Base-by-base conservation (phyloP, 169 alveolate species). In the Plasmodium fragile region DNA sequence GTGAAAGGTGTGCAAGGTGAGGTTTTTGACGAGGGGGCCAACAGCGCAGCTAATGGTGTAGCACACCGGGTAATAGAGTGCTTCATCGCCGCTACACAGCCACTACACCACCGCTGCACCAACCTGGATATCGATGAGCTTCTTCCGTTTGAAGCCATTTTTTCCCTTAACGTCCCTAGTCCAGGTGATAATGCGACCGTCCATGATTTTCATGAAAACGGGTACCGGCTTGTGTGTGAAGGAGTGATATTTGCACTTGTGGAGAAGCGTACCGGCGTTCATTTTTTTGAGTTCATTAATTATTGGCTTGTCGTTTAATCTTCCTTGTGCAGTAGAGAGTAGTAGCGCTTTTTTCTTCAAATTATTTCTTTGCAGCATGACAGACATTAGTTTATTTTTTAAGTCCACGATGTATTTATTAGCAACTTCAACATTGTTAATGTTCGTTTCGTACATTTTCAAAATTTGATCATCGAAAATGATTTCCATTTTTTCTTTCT, bases 101-200 rank as follows among this genome's bases (percentile, higher is more conserved):
- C 55, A 18, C 55, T 45, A 11, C 18, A 53, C 41, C 36, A 32
- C 22, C 71, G 65, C 28, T 55, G n/a, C 16, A 43, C 90, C 39
- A 34, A 87, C 93, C 93, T 87, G 69, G n/a, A 87, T 87, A 65
- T 87, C 93, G 65, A 87, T 77, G 36, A 87, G 53, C n/a, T 77
- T 77, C 52, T 49, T 87, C 25, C 69, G 65, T 34, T 87, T 87
- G 83, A 87, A 87, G 28, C 87, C 81, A 6, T 28, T 34, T 39
- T 52, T 77, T 3, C 70, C 75, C 28, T 0, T 34, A 18, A 77
- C 43, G 41, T 87, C 70, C 45, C 55, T 87, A 3, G 89, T 77
- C 93, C 93, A 87, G 1, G 83, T 87, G 34, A 87, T 87, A 43
- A 53, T 77, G 39, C 83, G 70, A 25, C 80, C 69, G 34, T 87